Evolutionary conservation across 305 asterid genomes (phyloP).

Genomic region (Ilex paraguariensis): DNA sequence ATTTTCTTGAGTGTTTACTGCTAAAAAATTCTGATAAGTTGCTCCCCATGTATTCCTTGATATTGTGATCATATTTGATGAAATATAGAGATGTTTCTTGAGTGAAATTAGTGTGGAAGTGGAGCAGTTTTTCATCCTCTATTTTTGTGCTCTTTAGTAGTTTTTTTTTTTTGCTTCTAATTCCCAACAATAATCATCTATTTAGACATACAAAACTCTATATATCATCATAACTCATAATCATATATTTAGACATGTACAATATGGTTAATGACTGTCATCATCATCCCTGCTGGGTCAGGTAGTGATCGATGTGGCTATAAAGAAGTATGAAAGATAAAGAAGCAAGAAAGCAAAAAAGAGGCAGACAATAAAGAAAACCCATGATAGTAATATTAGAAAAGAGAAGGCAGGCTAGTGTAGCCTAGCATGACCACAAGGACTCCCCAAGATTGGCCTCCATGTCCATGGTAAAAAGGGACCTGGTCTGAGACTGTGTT

Average conservation of each 20-base stretch:
- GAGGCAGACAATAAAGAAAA: slow-evolving; percentile 30
- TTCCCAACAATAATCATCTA: too few relatives aligned
- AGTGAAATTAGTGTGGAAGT: too few relatives aligned
- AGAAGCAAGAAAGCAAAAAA: slow-evolving; percentile 2
- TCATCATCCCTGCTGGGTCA: slow-evolving; percentile 43
- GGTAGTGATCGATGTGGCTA: slow-evolving; percentile 17
- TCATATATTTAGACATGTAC: slow-evolving; percentile 39
- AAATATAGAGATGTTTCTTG: too few relatives aligned
- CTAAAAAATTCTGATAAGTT: too few relatives aligned
- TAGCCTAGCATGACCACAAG: slow-evolving; percentile 48
- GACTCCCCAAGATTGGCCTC: slow-evolving; percentile 54
- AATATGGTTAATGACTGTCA: slow-evolving; percentile 36
- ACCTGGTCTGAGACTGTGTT: slow-evolving; percentile 33
- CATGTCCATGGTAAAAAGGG: slow-evolving; percentile 65
- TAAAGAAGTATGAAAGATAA: slow-evolving; percentile 6
- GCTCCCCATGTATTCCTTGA: too few relatives aligned
- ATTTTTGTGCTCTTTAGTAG: too few relatives aligned
- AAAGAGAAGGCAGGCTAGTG: slow-evolving; percentile 10
- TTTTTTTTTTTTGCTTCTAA: too few relatives aligned
- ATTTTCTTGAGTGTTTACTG: too few relatives aligned
- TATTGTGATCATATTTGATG: too few relatives aligned
- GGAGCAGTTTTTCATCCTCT: too few relatives aligned
- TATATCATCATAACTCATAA: slow-evolving; percentile 34
- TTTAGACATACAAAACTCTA: slow-evolving; percentile 30
- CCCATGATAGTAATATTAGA: slow-evolving; percentile 17